phyloP scores from a whole-genome alignment of 2,329 filamentous ascomycete genomes.

The Alternaria gansuensis region DNA sequence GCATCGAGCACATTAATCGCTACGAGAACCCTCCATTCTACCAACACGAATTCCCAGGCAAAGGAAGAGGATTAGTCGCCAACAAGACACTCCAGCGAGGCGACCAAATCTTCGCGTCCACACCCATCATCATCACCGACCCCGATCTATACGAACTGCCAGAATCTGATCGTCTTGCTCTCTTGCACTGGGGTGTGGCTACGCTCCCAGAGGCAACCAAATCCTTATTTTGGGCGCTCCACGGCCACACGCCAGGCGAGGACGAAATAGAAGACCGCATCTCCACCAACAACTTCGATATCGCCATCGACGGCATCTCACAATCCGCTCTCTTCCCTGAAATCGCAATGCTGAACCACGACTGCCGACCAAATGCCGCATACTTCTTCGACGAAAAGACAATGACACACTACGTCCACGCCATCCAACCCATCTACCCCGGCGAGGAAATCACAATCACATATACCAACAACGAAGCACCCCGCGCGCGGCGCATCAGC shows the following conservation, averaged over 20 bases:
- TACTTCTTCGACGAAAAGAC: slow-evolving; percentile 53
- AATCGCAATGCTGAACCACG: slow-evolving; percentile 51
- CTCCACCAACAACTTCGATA: slow-evolving; percentile 50
- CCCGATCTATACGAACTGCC: slow-evolving; percentile 36
- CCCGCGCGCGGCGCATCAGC: slow-evolving; percentile 41
- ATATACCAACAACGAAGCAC: slow-evolving; percentile 53
- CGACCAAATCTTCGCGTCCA: slow-evolving; percentile 48
- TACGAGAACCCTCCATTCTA: slow-evolving; percentile 42
- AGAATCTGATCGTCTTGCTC: slow-evolving; percentile 36
- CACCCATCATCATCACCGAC: slow-evolving; percentile 45
- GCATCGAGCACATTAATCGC: slow-evolving; percentile 34
- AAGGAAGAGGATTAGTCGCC: slow-evolving; percentile 47
- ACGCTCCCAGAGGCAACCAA: slow-evolving; percentile 35
- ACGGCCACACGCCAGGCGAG: slow-evolving; percentile 40
- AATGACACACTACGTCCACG: slow-evolving; percentile 54
- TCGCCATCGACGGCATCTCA: slow-evolving; percentile 33
- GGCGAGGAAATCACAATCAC: slow-evolving; percentile 57
- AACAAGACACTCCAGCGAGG: slow-evolving; percentile 48
- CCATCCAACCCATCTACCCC: slow-evolving; percentile 49
- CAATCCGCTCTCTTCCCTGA: slow-evolving; percentile 47
- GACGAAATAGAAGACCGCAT: slow-evolving; percentile 48
- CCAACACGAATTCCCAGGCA: slow-evolving; percentile 44
- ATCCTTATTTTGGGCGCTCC: slow-evolving; percentile 41
- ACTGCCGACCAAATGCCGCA: slow-evolving; percentile 53
- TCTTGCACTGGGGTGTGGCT: slow-evolving; percentile 41